These are phyloP conservation scores for Dioszegia crocea DNA, from an alignment of 768 basidiomycete genomes.

Conservation along the genomic window DNA sequence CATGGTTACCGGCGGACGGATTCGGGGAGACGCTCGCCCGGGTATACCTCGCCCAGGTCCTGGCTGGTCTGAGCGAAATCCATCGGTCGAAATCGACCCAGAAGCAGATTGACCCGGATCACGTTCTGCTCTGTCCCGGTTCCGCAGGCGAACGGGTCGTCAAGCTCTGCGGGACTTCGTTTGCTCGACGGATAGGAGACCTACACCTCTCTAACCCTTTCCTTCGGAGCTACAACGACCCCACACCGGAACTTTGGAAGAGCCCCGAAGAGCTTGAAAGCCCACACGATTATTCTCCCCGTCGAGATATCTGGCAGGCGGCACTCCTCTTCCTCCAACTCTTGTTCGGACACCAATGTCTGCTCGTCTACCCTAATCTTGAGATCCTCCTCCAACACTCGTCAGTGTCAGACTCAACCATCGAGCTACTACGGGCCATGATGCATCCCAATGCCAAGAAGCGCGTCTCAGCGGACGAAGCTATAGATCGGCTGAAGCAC, in stretches of 20 bases:
- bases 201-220: slow-evolving; percentile 82
- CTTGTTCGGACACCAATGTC: slow-evolving; percentile 72
- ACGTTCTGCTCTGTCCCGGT: slow-evolving; percentile 20
- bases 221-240: slow-evolving; percentile 39
- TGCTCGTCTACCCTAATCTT: slow-evolving; percentile 50
- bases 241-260: slow-evolving; percentile 56
- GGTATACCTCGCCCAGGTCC: slow-evolving; percentile 35
- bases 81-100: slow-evolving; percentile 34
- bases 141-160: slow-evolving; percentile 57
- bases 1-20: slow-evolving; percentile 32
- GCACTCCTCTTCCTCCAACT: slow-evolving; percentile 79
- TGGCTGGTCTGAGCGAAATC: slow-evolving; percentile 36
- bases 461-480: slow-evolving; percentile 38
- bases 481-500: slow-evolving; percentile 11
- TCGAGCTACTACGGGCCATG: slow-evolving; percentile 37
- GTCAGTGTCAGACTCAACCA: slow-evolving; percentile 20
- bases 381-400: slow-evolving; percentile 38
- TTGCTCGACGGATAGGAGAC: slow-evolving; percentile 68
- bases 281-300: slow-evolving; percentile 68
- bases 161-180: slow-evolving; percentile 71
- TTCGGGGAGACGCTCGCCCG: slow-evolving; percentile 30
- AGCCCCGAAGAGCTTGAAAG: slow-evolving; percentile 70
- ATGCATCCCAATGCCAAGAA: slow-evolving; percentile 38
- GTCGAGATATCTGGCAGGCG: slow-evolving; percentile 75
- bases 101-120: slow-evolving; percentile 37